Conservation (phyloP, 2,329 filamentous ascomycete species). For the Botrytis fabae region DNA sequence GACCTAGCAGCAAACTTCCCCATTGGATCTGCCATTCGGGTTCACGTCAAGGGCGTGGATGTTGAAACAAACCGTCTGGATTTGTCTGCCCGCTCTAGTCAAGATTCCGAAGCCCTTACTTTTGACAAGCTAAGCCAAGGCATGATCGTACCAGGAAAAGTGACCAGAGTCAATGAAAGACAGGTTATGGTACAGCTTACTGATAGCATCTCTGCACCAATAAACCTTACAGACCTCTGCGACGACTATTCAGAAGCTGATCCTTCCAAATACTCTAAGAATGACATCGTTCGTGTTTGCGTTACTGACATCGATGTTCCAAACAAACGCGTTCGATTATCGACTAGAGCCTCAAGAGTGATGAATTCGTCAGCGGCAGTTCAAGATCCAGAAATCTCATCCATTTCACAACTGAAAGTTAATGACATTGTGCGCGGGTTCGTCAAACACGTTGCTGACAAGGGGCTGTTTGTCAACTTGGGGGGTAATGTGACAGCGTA, state of each 20-base stretch:
- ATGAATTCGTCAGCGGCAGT: constrained; percentile 81
- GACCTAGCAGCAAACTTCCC: constrained; percentile 81
- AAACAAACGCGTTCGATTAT: constrained; percentile 83
- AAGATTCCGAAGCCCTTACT: constrained; percentile 57
- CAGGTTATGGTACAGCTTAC: constrained; percentile 84
- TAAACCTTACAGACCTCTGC: constrained; percentile 78
- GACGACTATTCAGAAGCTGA: constrained; percentile 85
- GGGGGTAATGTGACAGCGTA: constrained; percentile 80
- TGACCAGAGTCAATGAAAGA: constrained; percentile 83
- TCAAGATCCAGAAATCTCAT: constrained; percentile 76
- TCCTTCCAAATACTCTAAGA: constrained; percentile 73
- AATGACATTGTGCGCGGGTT: constrained; percentile 88
- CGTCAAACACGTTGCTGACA: constrained; percentile 84
- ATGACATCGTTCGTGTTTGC: constrained; percentile 85
- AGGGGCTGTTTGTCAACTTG: constrained; percentile 82
- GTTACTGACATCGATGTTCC: constrained; percentile 75
- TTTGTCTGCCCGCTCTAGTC: constrained; percentile 71
- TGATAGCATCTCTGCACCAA: constrained; percentile 73
- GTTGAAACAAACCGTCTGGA: constrained; percentile 73
- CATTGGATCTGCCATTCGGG: constrained; percentile 81
- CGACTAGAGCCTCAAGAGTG: constrained; percentile 82
- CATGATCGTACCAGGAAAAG: constrained; percentile 77
- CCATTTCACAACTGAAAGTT: constrained; percentile 67
- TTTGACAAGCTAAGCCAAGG: constrained; percentile 74
- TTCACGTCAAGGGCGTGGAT: constrained; percentile 76